A percentile compares a stretch with the other conserved stretches of the same genome.
These are phyloP conservation scores for Cymbopogon citratus DNA, from an alignment of 176 grass and related monocot species.

Conservation along the genomic window DNA sequence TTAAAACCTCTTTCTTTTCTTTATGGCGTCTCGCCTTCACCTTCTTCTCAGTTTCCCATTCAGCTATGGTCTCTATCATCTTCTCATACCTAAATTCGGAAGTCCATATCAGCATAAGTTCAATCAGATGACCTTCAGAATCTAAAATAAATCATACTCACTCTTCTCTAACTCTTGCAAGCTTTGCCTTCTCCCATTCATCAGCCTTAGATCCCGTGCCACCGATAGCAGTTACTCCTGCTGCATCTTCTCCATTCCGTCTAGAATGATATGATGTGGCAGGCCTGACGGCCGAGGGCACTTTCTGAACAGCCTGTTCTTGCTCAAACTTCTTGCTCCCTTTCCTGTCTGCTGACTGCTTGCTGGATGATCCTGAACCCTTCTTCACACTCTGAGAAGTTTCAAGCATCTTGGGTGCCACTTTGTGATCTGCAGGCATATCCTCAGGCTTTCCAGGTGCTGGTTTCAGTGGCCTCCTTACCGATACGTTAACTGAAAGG, in stretches of 20 bases:
- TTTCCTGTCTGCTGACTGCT: conserved; percentile 40
- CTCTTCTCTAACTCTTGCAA: conserved; percentile 51
- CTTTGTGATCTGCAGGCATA: conserved; percentile 14
- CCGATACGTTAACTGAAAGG: conserved; percentile 38
- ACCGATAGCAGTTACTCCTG: not conserved
- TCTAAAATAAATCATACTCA: conserved; percentile 6
- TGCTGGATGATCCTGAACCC: conserved; percentile 43
- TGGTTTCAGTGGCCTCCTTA: conserved; percentile 34
- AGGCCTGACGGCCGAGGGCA: conserved; percentile 27
- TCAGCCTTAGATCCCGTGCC: conserved; percentile 37
- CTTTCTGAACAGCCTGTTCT: conserved; percentile 43
- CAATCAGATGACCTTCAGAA: not conserved
- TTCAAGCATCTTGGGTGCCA: conserved; percentile 28
- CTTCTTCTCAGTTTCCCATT: conserved; percentile 86
- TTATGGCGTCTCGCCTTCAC: conserved; percentile 52
- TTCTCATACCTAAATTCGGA: conserved; percentile 53
- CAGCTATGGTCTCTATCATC: conserved; percentile 49
- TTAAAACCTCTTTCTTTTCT: conserved; percentile 71
- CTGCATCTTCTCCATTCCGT: conserved; percentile 1
- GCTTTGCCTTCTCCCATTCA: conserved; percentile 68
- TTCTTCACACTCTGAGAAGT: conserved; percentile 34
- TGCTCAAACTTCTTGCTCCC: conserved; percentile 51
- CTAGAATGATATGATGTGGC: conserved; percentile 32
- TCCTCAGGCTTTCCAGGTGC: conserved; percentile 2
- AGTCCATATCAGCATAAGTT: not conserved